Evolutionary conservation across 1,284 basidiomycete genomes (phyloP), one percentile per base, ranked within the genome.

Genomic region (Melanopsichium pennsylvanicum): DNA sequence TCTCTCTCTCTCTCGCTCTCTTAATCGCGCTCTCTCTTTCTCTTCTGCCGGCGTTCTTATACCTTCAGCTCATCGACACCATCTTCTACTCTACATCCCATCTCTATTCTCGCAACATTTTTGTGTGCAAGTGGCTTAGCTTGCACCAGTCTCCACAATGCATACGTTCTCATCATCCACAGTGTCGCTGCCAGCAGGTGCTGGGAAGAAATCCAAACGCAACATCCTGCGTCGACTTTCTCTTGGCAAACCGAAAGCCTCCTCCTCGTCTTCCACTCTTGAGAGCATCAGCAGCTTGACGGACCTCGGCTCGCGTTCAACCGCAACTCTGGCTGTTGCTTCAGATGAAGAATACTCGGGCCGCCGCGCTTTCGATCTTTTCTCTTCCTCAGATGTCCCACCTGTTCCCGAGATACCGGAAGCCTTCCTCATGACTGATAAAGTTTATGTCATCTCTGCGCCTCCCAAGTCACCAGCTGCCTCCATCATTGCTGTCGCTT

Each of bases 371-470:
- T 49, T 54, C 29, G 51, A 56, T 21, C 22, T 55, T 4, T 55
- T 50, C 35, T 55, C 59, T n/a, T n/a, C n/a, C n/a, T n/a, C n/a
- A n/a, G n/a, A n/a, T 8, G 50, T 16, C 3, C 58, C 45, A 4
- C 51, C 58, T 7, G 58, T 55, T 6, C 50, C 50, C 2, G 15
- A 38, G 19, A 25, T 61, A 6, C 59, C 48, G 10, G 52, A 57
- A 26, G 13, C 31, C 2, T 48, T 42, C 16, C 15, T 57, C 13
- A 44, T 63, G 15, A 57, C 49, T 10, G 44, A 63, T 29, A 49
- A 57, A 36, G 44, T 63, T 12, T 63, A 57, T 27, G 37, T 63
- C 16, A 57, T 63, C 13, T 39, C 48, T 15, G 22, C 21, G 11
- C 38, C 41, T 2, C 26, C 49, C 5, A 31, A 34, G 31, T 10